These are phyloP conservation scores for Cladophialophora immunda DNA, from an alignment of 2,329 filamentous ascomycete genomes.

Conservation along the genomic window DNA sequence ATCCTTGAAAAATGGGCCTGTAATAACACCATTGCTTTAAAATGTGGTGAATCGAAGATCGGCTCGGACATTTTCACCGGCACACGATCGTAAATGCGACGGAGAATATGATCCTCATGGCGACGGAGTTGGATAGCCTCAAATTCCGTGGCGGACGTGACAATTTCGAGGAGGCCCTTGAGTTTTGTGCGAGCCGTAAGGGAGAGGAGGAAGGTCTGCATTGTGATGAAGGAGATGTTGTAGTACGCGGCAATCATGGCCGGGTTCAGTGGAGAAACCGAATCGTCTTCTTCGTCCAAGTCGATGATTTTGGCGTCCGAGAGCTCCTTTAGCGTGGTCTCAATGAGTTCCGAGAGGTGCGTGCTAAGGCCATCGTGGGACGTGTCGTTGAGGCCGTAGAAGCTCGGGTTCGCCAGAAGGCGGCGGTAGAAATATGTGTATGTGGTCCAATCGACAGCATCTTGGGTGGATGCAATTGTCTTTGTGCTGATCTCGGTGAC, in stretches of 20 bases:
- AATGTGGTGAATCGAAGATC: conserved; percentile 91
- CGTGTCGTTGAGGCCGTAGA: conserved; percentile 87
- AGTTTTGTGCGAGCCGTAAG: conserved; percentile 88
- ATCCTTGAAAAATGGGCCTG: conserved; percentile 98
- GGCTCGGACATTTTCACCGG: conserved; percentile 94
- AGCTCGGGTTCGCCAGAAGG: conserved; percentile 93
- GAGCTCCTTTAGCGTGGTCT: conserved; percentile 89
- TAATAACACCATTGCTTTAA: conserved; percentile 96
- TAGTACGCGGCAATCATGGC: conserved; percentile 99
- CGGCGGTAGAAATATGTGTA: conserved; percentile 99
- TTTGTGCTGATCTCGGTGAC: conserved; percentile 97
- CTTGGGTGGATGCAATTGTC: conserved; percentile 93
- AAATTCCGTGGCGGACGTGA: conserved; percentile 96
- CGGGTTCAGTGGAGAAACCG: conserved; percentile 86
- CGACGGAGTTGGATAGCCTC: conserved; percentile 93
- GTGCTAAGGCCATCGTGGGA: conserved; percentile 93
- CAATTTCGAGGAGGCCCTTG: conserved; percentile 95
- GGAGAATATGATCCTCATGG: conserved; percentile 86
- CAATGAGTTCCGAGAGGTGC: conserved; percentile 92
- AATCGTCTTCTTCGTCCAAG: conserved; percentile 91
- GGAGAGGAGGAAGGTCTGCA: conserved; percentile 97
- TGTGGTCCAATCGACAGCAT: conserved; percentile 97
- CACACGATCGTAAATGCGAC: conserved; percentile 90
- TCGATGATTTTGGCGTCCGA: conserved; percentile 95
- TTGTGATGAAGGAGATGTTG: conserved; percentile 98